phyloP scores from a whole-genome alignment of 2,329 filamentous ascomycete species.

The Sordariomycetes sp. region DNA sequence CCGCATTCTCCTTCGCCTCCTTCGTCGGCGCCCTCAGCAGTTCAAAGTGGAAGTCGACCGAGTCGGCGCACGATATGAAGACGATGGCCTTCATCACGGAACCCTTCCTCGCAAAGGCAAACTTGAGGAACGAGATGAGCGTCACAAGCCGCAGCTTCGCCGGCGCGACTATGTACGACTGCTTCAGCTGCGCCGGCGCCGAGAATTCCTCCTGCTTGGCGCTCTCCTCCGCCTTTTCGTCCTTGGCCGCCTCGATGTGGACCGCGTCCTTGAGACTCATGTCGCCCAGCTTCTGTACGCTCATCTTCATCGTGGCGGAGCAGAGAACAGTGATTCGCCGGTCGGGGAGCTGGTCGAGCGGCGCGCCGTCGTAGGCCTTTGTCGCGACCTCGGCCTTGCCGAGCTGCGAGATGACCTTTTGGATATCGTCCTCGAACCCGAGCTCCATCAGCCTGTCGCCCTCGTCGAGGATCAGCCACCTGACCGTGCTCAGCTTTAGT shows the following conservation, averaged over 20 bases:
- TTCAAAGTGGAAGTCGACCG: constrained; percentile 92
- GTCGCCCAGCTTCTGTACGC: constrained; percentile 83
- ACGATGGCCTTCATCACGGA: constrained; percentile 95
- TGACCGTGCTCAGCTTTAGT: constrained; percentile 73
- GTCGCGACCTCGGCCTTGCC: constrained; percentile 48
- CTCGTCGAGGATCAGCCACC: constrained; percentile 92
- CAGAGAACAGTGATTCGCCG: constrained; percentile 80
- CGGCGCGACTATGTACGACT: constrained; percentile 76
- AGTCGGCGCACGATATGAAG: constrained; percentile 94
- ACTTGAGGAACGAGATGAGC: constrained; percentile 69
- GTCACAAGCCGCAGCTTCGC: constrained; percentile 86
- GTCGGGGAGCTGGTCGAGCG: constrained; percentile 53
- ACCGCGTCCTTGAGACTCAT: constrained; percentile 90
- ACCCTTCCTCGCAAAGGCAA: constrained; percentile 75
- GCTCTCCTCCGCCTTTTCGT: constrained; percentile 19
- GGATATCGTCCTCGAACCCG: constrained; percentile 89
- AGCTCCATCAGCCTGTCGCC: constrained; percentile 97
- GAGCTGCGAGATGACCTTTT: constrained; percentile 71
- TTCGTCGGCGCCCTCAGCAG: constrained; percentile 36
- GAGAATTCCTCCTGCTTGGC: constrained; percentile 37
- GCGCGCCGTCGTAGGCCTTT: constrained; percentile 42
- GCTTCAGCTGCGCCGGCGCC: constrained; percentile 86
- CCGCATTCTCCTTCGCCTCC: constrained; percentile 10
- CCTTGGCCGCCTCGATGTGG: constrained; percentile 57
- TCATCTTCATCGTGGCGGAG: constrained; percentile 96